Evolutionary conservation across 768 basidiomycete species (phyloP).

Genomic region (Macrolepiota albuminosa): DNA sequence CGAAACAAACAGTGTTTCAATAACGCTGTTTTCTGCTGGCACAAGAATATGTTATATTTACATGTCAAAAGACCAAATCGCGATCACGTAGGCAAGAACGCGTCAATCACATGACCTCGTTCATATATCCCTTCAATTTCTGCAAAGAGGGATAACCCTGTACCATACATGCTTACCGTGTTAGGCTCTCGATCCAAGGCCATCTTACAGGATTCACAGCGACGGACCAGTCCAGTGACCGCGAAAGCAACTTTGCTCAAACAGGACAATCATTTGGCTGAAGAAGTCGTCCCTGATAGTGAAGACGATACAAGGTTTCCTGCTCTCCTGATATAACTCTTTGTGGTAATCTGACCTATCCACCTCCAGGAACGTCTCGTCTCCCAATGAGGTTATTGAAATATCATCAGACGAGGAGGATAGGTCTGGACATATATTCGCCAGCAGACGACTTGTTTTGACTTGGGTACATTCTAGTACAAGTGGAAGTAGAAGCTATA

Average conservation of each 20-base stretch:
- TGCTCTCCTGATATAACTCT: not conserved
- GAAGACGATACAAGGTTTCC: conserved; percentile 36
- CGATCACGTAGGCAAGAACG: not conserved
- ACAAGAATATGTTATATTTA: too few species aligned
- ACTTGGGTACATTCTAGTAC: not conserved
- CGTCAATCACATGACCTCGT: conserved; percentile 9
- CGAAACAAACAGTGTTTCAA: not conserved
- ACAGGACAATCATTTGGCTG: conserved; percentile 1
- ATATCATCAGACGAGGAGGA: conserved; percentile 48
- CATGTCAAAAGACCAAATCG: not conserved
- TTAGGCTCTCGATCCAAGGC: not conserved
- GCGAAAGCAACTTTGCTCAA: not conserved
- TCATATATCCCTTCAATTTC: not conserved
- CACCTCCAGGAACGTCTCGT: not conserved
- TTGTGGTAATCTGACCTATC: not conserved
- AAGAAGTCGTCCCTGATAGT: conserved; percentile 42
- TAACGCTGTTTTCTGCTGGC: too few species aligned
- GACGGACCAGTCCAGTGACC: not conserved
- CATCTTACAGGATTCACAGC: not conserved
- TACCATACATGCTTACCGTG: not conserved
- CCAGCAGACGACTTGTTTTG: not conserved
- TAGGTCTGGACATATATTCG: conserved; percentile 25
- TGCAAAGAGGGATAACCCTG: too few species aligned
- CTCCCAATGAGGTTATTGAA: conserved; percentile 39
- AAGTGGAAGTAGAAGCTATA: not conserved